phyloP scores from a whole-genome alignment of 306 rosid genomes.

The Cercis canadensis region DNA sequence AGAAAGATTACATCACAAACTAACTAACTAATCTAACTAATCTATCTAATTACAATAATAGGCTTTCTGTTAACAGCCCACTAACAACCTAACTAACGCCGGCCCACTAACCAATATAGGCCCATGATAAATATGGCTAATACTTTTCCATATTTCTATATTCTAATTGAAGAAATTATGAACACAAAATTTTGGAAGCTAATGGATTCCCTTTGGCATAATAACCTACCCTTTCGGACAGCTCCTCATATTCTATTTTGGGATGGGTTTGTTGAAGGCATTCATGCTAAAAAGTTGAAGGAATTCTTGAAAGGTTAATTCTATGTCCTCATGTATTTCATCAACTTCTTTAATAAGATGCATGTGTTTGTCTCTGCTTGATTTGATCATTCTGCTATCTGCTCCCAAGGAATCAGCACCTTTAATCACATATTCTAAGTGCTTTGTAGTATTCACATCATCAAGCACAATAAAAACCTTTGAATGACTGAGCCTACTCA shows the following conservation, averaged over 20 bases:
- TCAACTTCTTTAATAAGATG: not conserved
- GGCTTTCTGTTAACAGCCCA: too few relatives aligned
- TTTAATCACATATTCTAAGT: not conserved
- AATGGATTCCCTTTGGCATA: conserved; percentile 30
- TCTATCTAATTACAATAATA: too few relatives aligned
- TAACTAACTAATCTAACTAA: too few relatives aligned
- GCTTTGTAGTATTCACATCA: conserved; percentile 19
- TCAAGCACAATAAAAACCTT: conserved; percentile 39
- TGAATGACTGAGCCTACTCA: conserved; percentile 7
- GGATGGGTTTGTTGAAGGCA: conserved; percentile 34
- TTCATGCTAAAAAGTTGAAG: conserved; percentile 42
- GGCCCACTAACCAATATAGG: too few relatives aligned
- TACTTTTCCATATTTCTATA: too few relatives aligned
- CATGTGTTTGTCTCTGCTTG: conserved; percentile 38
- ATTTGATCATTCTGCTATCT: conserved; percentile 38
- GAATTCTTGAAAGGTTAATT: conserved; percentile 31
- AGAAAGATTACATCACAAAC: too few relatives aligned
- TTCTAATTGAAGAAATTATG: too few relatives aligned
- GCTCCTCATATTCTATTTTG: conserved; percentile 26
- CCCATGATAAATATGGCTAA: too few relatives aligned
- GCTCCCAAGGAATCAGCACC: conserved; percentile 1
- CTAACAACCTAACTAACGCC: too few relatives aligned
- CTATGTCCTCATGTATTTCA: conserved; percentile 26
- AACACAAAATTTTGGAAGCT: conserved; percentile 36
- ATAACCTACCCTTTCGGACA: not conserved